phyloP scores from a whole-genome alignment of 495 filamentous ascomycete species.

The Penicillium daleae region DNA sequence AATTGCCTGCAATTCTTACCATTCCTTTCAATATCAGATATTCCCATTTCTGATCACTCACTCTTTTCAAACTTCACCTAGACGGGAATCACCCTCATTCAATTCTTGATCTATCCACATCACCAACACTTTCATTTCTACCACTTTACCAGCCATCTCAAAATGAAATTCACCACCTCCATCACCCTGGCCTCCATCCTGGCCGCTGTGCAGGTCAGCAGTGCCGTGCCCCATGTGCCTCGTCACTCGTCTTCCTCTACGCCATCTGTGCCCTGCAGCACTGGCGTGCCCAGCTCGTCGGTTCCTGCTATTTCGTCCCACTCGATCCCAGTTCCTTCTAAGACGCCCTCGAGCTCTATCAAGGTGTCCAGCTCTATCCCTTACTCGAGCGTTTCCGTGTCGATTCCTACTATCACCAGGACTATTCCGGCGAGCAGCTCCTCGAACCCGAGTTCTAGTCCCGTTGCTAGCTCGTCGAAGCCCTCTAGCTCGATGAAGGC shows the following conservation, averaged over 20 bases:
- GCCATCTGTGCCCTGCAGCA: neutral
- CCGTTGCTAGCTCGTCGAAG: neutral
- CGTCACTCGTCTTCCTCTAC: neutral
- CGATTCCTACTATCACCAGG: neutral
- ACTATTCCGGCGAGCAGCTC: neutral
- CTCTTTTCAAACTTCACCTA: neutral
- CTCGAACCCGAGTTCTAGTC: neutral
- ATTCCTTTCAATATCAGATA: slow-evolving; percentile 2
- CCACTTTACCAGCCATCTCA: neutral
- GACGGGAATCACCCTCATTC: neutral
- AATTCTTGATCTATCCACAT: too few species aligned
- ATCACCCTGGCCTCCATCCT: slow-evolving; percentile 13
- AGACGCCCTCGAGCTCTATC: neutral
- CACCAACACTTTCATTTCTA: neutral
- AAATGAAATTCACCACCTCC: slow-evolving; percentile 10
- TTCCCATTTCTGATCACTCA: neutral
- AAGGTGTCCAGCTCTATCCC: neutral
- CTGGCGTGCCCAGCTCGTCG: neutral
- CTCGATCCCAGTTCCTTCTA: neutral
- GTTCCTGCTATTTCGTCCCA: neutral
- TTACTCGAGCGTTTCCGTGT: neutral
- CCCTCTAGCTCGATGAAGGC: neutral
- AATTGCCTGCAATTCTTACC: slow-evolving; percentile 8
- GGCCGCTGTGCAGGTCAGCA: slow-evolving; percentile 10
- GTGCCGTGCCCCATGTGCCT: slow-evolving; percentile 6